These are phyloP conservation scores for Ophiostoma himal-ulmi DNA, from an alignment of 2,329 filamentous ascomycete genomes.

Conservation along the genomic window DNA sequence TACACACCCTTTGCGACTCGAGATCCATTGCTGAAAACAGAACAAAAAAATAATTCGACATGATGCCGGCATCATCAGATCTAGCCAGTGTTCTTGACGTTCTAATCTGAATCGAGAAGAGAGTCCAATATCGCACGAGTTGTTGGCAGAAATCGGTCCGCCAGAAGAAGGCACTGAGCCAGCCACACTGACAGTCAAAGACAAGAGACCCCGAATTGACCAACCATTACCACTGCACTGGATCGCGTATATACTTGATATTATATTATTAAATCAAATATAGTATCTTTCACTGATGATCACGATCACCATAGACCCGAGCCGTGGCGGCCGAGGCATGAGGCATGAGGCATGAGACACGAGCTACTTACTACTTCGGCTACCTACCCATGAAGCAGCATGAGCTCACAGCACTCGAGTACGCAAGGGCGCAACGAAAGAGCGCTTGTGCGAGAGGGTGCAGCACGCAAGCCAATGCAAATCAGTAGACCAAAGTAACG, in stretches of 20 bases:
- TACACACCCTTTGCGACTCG: background rate
- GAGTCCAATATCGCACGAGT: background rate
- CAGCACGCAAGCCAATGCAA: background rate
- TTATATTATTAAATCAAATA: background rate
- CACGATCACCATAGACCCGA: constrained; percentile 5
- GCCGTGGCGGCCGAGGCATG: background rate
- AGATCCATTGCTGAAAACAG: background rate
- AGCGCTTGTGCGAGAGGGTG: background rate
- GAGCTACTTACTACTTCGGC: no score
- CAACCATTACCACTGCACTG: background rate
- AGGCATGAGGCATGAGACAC: background rate
- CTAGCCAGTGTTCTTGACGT: background rate
- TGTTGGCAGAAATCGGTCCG: background rate
- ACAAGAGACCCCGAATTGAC: background rate
- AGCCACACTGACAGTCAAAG: background rate
- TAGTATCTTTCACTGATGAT: background rate
- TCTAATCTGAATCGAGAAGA: background rate
- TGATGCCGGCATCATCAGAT: background rate
- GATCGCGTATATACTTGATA: background rate
- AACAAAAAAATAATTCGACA: background rate
- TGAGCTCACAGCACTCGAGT: background rate
- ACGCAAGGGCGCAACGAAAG: background rate
- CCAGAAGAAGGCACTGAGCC: background rate
- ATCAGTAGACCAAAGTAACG: constrained; percentile 3
- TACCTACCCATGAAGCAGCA: background rate